phyloP scores from a whole-genome alignment of 257 asterid species.

The Lantana camara region DNA sequence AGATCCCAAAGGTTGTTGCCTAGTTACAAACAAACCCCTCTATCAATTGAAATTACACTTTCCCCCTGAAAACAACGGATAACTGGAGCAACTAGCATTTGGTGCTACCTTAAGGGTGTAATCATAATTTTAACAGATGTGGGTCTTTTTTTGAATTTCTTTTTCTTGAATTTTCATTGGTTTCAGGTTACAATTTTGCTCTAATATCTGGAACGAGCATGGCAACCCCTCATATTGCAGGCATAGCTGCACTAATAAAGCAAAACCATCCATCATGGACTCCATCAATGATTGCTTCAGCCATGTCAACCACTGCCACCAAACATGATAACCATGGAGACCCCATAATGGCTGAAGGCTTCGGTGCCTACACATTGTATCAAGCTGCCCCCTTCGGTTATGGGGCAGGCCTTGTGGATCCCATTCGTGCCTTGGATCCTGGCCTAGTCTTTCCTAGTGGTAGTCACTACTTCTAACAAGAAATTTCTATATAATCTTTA shows the following conservation, averaged over 20 bases:
- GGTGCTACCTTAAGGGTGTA: no score
- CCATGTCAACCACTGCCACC: constrained; percentile 85
- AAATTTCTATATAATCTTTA: not conserved
- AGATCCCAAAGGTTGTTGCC: no score
- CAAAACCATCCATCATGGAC: constrained; percentile 75
- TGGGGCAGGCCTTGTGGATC: constrained; percentile 85
- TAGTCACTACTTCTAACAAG: constrained; percentile 16
- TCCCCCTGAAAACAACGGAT: no score
- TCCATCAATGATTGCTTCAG: constrained; percentile 90
- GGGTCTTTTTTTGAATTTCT: not conserved
- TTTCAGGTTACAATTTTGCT: constrained; percentile 68
- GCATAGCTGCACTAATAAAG: constrained; percentile 86
- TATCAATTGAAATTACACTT: no score
- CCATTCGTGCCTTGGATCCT: constrained; percentile 66
- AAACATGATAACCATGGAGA: constrained; percentile 79
- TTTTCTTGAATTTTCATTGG: not conserved
- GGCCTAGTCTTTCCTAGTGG: constrained; percentile 79
- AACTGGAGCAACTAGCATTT: no score
- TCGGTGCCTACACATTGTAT: constrained; percentile 42
- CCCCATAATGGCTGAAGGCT: constrained; percentile 84
- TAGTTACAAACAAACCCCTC: no score
- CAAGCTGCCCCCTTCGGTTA: constrained; percentile 84
- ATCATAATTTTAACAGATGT: no score
- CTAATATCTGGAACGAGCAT: constrained; percentile 92
- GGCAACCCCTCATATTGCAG: constrained; percentile 94